Base-by-base conservation (phyloP, 1,284 basidiomycete species). In the Lentinula novae-zelandiae region DNA sequence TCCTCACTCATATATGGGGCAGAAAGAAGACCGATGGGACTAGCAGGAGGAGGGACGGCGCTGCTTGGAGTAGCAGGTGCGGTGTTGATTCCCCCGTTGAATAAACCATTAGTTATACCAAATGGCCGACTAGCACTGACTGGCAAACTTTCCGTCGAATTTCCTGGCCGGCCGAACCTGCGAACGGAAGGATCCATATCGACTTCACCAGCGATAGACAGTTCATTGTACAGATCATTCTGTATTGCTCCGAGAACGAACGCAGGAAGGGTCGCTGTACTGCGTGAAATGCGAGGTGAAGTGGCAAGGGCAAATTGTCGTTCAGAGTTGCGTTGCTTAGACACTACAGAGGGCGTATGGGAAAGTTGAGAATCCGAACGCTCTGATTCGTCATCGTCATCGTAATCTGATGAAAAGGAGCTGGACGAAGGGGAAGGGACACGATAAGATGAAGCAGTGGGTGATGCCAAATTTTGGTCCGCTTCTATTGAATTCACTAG, bases 71-170 rank as follows among this genome's bases (percentile, higher is more conserved):
- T 56, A 33, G 31, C 27, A 46, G 54, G 54, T 8, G 54, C 54
- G 12, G 54, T 56, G 17, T 31, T 44, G 12, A 42, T 12, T 13
- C 12, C 40, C 2, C 39, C 40, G 3, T 46, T 22, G 40, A 33
- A n/a, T 6, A 33, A 9, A 3, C 54, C 31, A 27, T 17, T 48
- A 3, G 27, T 36, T 27, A 46, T 33, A 20, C 54, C 54, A 20
- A 56, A 56, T 7, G 39, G 8, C 6, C 56, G 49, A 2, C 46
- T 40, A n/a, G 49, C 40, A 36, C 61, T 63, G 8, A 60, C 70
- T 20, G 85, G 85, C 15, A 87, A 74, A 39, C 82, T 85, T 68
- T 89, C 88, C 13, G 88, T 90, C 39, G 85, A 87, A 62, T 83
- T 82, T 44, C 80, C 85, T 12, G 90, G 86, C 53, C 89, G 82